These are phyloP conservation scores for Chimonanthus salicifolius DNA, from an alignment of 164 flowering plant species.

Conservation along the genomic window DNA sequence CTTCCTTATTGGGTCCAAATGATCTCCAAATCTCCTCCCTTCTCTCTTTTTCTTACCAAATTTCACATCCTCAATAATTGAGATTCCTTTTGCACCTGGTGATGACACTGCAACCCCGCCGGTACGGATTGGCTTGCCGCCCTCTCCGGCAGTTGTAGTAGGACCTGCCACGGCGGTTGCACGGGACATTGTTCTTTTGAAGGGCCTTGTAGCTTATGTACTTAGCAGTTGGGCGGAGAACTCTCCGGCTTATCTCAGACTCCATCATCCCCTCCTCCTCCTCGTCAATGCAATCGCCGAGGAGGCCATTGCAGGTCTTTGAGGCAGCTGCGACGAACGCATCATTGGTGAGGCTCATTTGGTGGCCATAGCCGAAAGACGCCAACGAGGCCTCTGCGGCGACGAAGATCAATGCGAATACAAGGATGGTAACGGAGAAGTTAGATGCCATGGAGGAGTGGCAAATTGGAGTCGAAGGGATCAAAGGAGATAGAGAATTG, in stretches of 20 bases:
- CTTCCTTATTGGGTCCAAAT: no score
- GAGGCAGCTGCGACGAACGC: neutral
- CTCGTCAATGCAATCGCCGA: conserved; percentile 36
- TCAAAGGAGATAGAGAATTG: no score
- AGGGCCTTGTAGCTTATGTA: conserved; percentile 73
- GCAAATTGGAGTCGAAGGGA: no score
- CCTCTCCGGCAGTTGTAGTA: conserved; percentile 61
- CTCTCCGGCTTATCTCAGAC: conserved; percentile 45
- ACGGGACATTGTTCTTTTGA: conserved; percentile 53
- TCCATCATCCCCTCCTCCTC: conserved; percentile 36
- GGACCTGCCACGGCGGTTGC: conserved; percentile 61
- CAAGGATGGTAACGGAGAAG: no score
- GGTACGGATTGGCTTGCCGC: conserved; percentile 61
- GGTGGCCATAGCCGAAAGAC: no score
- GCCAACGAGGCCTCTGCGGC: no score
- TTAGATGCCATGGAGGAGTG: no score
- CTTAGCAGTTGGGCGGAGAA: conserved; percentile 23
- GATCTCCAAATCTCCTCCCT: no score
- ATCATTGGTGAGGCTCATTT: no score
- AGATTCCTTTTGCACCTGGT: conserved; percentile 35
- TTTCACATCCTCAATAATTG: no score
- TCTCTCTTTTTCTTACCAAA: no score
- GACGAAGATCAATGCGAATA: no score
- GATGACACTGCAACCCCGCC: conserved; percentile 54
- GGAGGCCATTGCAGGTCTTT: conserved; percentile 30